These are phyloP conservation scores for Calonectria honghensis DNA, from an alignment of 2,329 filamentous ascomycete species.

Conservation along the genomic window DNA sequence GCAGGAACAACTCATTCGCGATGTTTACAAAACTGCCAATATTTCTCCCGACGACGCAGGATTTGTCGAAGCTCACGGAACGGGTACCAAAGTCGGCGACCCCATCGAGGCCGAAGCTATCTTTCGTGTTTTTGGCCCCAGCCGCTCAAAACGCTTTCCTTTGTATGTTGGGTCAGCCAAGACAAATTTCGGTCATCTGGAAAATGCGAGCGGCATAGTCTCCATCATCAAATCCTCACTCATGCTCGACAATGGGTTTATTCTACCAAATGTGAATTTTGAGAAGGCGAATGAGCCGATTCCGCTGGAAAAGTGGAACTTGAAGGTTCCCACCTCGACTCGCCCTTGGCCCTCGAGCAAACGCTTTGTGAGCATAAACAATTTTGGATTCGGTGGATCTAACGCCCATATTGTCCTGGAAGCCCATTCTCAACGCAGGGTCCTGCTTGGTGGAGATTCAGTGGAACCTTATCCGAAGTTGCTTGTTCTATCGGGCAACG, in stretches of 20 bases:
- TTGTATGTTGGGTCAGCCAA: conserved; percentile 70
- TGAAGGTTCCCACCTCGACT: conserved; percentile 67
- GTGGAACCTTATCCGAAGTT: conserved; percentile 56
- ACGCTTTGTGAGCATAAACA: conserved; percentile 70
- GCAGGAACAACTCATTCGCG: conserved; percentile 64
- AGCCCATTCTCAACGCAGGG: conserved; percentile 10
- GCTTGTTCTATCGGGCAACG: conserved; percentile 65
- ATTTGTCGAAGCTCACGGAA: conserved; percentile 72
- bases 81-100: conserved; percentile 73
- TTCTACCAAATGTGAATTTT: conserved; percentile 71
- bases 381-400: conserved; percentile 68
- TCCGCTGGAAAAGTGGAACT: conserved; percentile 69
- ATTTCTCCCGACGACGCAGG: conserved; percentile 56
- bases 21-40: conserved; percentile 58
- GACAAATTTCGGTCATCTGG: conserved; percentile 71
- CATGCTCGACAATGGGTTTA: conserved; percentile 70
- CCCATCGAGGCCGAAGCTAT: conserved; percentile 72
- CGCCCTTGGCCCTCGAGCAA: conserved; percentile 68
- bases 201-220: conserved; percentile 70
- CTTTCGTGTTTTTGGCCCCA: conserved; percentile 63
- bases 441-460: conserved; percentile 40
- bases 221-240: conserved; percentile 71
- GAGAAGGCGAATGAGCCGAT: conserved; percentile 69
- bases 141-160: conserved; percentile 59
- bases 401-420: conserved; percentile 67